phyloP scores from a whole-genome alignment of 2,329 filamentous ascomycete genomes.

The Decorospora gaudefroyi region DNA sequence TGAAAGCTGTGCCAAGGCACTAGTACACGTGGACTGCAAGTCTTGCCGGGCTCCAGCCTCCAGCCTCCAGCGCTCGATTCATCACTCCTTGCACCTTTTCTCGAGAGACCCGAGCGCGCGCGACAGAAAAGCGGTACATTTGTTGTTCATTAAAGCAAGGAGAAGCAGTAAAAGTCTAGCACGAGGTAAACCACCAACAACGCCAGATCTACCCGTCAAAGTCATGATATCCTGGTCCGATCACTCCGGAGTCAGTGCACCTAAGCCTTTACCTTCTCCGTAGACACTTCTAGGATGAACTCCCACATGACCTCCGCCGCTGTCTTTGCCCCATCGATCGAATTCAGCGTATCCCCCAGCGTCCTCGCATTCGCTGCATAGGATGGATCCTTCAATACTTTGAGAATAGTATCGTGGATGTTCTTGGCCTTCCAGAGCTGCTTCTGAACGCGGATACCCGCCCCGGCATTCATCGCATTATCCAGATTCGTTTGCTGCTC shows the following conservation, averaged over 20 bases:
- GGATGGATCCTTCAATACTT: constrained; percentile 30
- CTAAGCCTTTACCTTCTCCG: constrained; percentile 19
- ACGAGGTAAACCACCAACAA: not conserved
- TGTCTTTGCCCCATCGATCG: constrained; percentile 38
- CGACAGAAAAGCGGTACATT: too few species aligned
- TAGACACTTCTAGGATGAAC: constrained; percentile 31
- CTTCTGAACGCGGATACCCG: constrained; percentile 37
- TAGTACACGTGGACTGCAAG: too few species aligned
- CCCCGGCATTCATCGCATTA: constrained; percentile 41
- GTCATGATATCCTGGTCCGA: constrained; percentile 7
- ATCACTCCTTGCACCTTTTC: too few species aligned
- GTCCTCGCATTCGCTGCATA: constrained; percentile 33
- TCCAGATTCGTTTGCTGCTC: constrained; percentile 45
- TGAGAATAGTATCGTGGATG: constrained; percentile 32
- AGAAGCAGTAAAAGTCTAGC: too few species aligned
- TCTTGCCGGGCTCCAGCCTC: too few species aligned
- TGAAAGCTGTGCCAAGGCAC: too few species aligned
- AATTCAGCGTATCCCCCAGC: constrained; percentile 32
- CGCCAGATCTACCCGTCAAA: not conserved
- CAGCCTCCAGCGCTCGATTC: too few species aligned
- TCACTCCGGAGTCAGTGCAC: not conserved
- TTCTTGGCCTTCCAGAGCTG: constrained; percentile 37
- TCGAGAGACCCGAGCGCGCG: too few species aligned
- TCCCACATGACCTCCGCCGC: constrained; percentile 42
- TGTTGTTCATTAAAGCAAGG: too few species aligned